Conservation (phyloP, 164 flowering plant genomes). For the Berberis vulgaris region DNA sequence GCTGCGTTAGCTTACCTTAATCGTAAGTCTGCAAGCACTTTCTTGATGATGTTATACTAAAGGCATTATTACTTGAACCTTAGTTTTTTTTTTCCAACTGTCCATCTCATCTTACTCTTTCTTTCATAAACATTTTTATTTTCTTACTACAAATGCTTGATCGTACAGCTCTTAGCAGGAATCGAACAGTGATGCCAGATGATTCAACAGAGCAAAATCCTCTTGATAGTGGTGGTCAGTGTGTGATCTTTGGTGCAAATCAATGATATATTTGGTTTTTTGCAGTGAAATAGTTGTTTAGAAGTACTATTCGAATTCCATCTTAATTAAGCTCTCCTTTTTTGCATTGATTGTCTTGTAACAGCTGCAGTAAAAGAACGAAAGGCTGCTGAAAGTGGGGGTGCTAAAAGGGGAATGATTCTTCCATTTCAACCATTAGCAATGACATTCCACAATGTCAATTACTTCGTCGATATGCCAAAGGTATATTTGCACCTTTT, state of each 20-base stretch:
- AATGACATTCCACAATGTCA: constrained; percentile 82
- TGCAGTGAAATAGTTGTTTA: background rate
- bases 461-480: constrained; percentile 89
- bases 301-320: background rate
- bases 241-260: background rate
- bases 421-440: constrained; percentile 78
- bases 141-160: background rate
- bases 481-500: constrained; percentile 31
- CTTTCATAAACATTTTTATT: background rate
- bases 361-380: constrained; percentile 19
- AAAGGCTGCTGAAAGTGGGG: constrained; percentile 10
- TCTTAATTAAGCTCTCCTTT: background rate
- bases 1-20: constrained; percentile 57
- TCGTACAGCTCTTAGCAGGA: constrained; percentile 44
- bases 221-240: constrained; percentile 19
- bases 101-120: background rate
- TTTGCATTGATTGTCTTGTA: background rate
- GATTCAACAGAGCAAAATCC: constrained; percentile 28
- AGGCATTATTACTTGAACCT: too few species aligned
- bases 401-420: constrained; percentile 66
- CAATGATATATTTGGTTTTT: background rate
- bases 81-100: too few species aligned
- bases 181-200: constrained; percentile 29
- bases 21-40: constrained; percentile 39
- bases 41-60: too few species aligned